A percentile compares a stretch with the other conserved stretches of the same genome.
Conservation (phyloP, 2,329 filamentous ascomycete species). For the Microdochium trichocladiopsis region DNA sequence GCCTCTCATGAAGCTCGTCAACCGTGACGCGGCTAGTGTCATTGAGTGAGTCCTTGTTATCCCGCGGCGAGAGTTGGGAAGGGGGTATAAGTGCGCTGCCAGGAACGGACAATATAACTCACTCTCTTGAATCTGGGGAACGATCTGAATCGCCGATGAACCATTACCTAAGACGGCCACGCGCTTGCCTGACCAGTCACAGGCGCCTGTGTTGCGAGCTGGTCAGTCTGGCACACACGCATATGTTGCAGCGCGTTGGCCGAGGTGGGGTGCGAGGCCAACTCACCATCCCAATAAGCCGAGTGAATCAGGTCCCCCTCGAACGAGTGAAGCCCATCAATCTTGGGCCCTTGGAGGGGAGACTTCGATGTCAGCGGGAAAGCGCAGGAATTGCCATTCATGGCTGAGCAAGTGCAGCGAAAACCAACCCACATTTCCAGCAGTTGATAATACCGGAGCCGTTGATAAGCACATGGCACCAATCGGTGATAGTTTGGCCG, state of each 20-base stretch:
- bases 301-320: neutral
- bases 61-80: too few relatives aligned
- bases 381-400: neutral
- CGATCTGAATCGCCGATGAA: neutral
- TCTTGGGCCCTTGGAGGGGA: neutral
- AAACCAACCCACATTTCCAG: neutral
- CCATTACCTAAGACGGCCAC: neutral
- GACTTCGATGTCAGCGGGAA: too few relatives aligned
- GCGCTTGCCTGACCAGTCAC: neutral
- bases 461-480: slow-evolving; percentile 5
- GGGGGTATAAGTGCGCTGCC: too few relatives aligned
- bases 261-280: too few relatives aligned
- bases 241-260: too few relatives aligned
- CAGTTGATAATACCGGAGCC: slow-evolving; percentile 3
- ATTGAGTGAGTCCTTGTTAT: neutral
- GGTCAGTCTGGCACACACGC: too few relatives aligned
- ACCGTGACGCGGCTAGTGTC: neutral
- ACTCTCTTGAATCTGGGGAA: neutral
- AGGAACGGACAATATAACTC: neutral
- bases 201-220: neutral
- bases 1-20: slow-evolving; percentile 7
- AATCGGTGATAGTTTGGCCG: slow-evolving; percentile 8
- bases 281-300: neutral
- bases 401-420: too few relatives aligned
- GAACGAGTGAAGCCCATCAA: neutral